Conservation (phyloP, 345 rosid species). For the Bretschneidera sinensis region DNA sequence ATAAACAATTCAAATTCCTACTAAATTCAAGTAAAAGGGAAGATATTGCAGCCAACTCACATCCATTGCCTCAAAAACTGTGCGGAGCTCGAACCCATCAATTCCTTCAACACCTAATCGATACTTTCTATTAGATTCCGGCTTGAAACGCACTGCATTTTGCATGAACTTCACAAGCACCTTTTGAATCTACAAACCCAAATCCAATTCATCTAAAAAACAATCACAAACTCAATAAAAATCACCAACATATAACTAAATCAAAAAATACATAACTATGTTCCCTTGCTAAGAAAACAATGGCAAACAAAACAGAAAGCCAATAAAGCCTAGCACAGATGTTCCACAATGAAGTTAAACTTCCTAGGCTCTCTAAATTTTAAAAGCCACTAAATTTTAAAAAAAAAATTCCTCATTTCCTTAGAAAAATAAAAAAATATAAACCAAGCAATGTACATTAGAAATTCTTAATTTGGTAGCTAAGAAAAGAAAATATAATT, state of each 20-base stretch:
- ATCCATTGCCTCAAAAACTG: conserved; percentile 80
- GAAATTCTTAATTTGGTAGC: too few species aligned
- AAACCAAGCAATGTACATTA: too few species aligned
- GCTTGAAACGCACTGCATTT: conserved; percentile 67
- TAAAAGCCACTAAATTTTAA: too few species aligned
- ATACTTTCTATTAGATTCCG: conserved; percentile 42
- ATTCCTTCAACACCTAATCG: conserved; percentile 38
- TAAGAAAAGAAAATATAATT: too few species aligned
- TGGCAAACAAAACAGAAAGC: neutral
- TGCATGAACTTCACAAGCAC: conserved; percentile 65
- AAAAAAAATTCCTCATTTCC: too few species aligned
- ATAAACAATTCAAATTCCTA: too few species aligned
- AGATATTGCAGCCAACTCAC: conserved; percentile 36
- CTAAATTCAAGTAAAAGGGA: neutral
- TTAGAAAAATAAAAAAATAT: too few species aligned
- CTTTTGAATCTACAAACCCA: conserved; percentile 92
- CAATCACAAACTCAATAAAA: conserved; percentile 33
- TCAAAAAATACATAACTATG: neutral
- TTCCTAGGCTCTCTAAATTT: neutral
- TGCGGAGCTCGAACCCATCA: conserved; percentile 47
- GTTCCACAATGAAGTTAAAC: neutral
- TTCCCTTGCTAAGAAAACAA: neutral
- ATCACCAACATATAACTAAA: conserved; percentile 1
- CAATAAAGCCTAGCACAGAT: neutral
- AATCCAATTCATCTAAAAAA: conserved; percentile 55